A percentile compares a stretch with the other conserved stretches of the same genome.
These are phyloP conservation scores for Knoxdaviesia capensis DNA, from an alignment of 2,329 filamentous ascomycete genomes.

Conservation along the genomic window DNA sequence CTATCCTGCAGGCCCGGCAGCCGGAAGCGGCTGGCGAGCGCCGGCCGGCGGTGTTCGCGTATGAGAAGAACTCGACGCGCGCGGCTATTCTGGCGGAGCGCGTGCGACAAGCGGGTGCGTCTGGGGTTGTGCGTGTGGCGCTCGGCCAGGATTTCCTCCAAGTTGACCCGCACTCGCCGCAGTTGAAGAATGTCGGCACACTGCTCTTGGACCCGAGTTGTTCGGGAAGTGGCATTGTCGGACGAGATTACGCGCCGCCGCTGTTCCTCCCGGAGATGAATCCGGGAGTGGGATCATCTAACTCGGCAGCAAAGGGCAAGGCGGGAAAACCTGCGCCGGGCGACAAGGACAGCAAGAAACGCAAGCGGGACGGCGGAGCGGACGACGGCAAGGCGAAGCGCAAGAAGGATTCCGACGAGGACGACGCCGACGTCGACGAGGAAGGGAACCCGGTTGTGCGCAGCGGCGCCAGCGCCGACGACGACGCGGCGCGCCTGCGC, in stretches of 20 bases:
- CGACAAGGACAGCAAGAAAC: conserved; percentile 9
- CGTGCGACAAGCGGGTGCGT: conserved; percentile 58
- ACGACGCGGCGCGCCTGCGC: conserved; percentile 42
- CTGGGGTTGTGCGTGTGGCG: conserved; percentile 44
- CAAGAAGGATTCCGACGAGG: conserved; percentile 3
- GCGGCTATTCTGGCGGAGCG: conserved; percentile 67
- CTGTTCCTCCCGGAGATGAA: conserved; percentile 34
- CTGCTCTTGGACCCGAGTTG: conserved; percentile 86
- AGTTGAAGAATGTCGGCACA: conserved; percentile 52
- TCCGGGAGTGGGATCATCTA: conserved; percentile 2
- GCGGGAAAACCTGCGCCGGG: not conserved
- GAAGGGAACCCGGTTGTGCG: conserved; percentile 32
- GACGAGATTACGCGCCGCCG: conserved; percentile 58
- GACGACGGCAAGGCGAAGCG: conserved; percentile 12
- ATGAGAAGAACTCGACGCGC: conserved; percentile 54
- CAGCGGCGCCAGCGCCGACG: conserved; percentile 27
- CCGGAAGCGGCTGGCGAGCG: conserved; percentile 15
- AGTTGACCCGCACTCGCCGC: conserved; percentile 40
- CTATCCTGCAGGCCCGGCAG: conserved; percentile 35
- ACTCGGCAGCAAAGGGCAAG: not conserved
- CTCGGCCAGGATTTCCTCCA: conserved; percentile 66
- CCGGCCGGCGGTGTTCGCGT: conserved; percentile 45
- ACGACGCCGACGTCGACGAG: conserved; percentile 29
- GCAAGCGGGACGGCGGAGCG: conserved; percentile 23
- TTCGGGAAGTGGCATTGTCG: conserved; percentile 86